Percentiles rank a stretch among this genome's conserved stretches.
These are phyloP conservation scores for Xylaria intraflava DNA, from an alignment of 495 filamentous ascomycete genomes.

Conservation along the genomic window DNA sequence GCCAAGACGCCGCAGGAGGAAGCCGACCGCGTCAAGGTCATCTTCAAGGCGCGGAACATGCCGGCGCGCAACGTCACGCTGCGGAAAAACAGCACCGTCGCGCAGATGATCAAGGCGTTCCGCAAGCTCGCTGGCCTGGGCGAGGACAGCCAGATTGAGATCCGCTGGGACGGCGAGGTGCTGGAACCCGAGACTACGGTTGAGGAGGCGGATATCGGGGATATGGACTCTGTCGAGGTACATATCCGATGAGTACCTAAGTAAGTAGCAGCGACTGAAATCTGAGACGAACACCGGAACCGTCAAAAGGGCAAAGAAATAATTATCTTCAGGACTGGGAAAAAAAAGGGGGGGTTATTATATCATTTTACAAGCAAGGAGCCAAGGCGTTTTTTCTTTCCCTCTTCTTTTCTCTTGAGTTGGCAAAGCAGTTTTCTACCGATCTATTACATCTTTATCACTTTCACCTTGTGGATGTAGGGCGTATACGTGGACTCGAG, in stretches of 20 bases:
- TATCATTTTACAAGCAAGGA: background rate
- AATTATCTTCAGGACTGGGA: too few species aligned
- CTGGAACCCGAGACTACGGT: conserved; percentile 57
- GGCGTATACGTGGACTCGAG: too few species aligned
- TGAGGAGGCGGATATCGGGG: conserved; percentile 64
- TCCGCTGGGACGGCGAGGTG: conserved; percentile 76
- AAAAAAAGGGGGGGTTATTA: too few species aligned
- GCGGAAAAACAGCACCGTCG: conserved; percentile 31
- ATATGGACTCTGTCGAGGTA: conserved; percentile 75
- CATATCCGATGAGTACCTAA: conserved; percentile 55
- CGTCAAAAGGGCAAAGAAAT: background rate
- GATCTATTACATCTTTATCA: too few species aligned
- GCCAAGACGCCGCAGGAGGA: conserved; percentile 17
- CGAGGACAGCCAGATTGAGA: conserved; percentile 46
- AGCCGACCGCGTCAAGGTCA: conserved; percentile 46
- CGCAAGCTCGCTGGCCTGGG: conserved; percentile 25
- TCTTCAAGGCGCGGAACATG: conserved; percentile 41
- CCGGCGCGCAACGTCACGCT: conserved; percentile 33
- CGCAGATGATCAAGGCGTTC: conserved; percentile 35
- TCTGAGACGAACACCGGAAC: too few species aligned
- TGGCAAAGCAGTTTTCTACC: too few species aligned
- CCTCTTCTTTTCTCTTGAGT: background rate
- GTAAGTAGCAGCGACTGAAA: too few species aligned
- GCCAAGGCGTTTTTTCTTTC: background rate
- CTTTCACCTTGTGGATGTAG: too few species aligned